phyloP scores from a whole-genome alignment of 805 yeast species.

The Schizosaccharomyces cryophilus region DNA sequence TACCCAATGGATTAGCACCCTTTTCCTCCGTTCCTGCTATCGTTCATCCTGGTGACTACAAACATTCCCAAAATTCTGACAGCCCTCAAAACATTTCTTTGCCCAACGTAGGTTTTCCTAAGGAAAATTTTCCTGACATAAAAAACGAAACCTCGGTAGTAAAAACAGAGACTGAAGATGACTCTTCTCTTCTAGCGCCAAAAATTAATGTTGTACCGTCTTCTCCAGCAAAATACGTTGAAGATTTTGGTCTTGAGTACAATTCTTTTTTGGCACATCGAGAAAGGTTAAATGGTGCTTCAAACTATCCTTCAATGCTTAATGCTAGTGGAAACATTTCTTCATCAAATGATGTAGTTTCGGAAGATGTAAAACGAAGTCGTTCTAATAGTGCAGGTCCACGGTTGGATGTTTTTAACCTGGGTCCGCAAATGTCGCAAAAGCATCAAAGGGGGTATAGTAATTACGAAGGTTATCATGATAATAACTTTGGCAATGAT shows the following conservation, averaged over 20 bases:
- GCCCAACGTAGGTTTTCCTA: too few relatives aligned
- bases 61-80: background rate
- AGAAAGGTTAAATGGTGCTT: background rate
- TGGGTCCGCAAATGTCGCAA: too few relatives aligned
- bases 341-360: background rate
- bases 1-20: background rate
- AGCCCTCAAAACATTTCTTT: too few relatives aligned
- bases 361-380: background rate
- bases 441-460: too few relatives aligned
- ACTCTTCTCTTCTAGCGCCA: background rate
- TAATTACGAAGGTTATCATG: too few relatives aligned
- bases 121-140: too few relatives aligned
- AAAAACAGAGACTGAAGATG: too few relatives aligned
- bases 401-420: background rate
- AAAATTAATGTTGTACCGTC: slow-evolving; percentile 1
- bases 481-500: background rate
- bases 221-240: background rate
- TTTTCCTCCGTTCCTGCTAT: background rate
- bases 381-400: background rate
- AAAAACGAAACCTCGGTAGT: too few relatives aligned
- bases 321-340: background rate
- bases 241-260: background rate
- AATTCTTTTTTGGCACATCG: background rate
- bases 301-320: background rate
- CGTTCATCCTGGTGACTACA: background rate